Percentiles rank a stretch among this genome's conserved stretches.
phyloP scores from a whole-genome alignment of 257 asterid genomes.

The Plectranthus barbatus region DNA sequence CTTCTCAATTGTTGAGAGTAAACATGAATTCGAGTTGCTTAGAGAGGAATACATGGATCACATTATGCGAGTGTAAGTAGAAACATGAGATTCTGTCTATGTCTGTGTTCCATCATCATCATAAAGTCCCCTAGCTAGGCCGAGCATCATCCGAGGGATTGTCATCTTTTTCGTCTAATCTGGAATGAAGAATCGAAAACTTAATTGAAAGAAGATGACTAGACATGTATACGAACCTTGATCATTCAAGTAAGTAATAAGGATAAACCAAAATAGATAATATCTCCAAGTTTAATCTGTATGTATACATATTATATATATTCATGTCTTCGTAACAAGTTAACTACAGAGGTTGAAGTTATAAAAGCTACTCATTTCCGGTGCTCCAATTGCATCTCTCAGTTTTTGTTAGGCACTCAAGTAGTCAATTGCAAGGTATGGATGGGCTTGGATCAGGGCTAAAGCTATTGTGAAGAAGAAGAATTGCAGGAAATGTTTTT shows the following conservation, averaged over 20 bases:
- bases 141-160: slow-evolving; percentile 30
- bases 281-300: too few species aligned
- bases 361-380: too few species aligned
- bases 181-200: slow-evolving; percentile 22
- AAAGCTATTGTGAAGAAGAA: too few species aligned
- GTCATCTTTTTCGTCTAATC: slow-evolving; percentile 50
- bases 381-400: too few species aligned
- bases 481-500: too few species aligned
- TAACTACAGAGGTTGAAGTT: too few species aligned
- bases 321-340: too few species aligned
- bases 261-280: not conserved
- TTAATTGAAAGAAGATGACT: not conserved
- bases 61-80: slow-evolving; percentile 5
- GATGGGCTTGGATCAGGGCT: too few species aligned
- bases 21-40: not conserved
- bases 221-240: not conserved
- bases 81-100: slow-evolving; percentile 96
- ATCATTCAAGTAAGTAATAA: not conserved
- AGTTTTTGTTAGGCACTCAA: too few species aligned
- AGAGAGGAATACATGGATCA: slow-evolving; percentile 5
- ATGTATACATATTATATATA: too few species aligned
- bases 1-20: not conserved
- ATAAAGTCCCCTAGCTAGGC: slow-evolving; percentile 28
- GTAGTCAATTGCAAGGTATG: too few species aligned
- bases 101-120: slow-evolving; percentile 85